Base-by-base conservation (phyloP, 192 early-diverging fungal genomes). In the Powellomyces hirtus region DNA sequence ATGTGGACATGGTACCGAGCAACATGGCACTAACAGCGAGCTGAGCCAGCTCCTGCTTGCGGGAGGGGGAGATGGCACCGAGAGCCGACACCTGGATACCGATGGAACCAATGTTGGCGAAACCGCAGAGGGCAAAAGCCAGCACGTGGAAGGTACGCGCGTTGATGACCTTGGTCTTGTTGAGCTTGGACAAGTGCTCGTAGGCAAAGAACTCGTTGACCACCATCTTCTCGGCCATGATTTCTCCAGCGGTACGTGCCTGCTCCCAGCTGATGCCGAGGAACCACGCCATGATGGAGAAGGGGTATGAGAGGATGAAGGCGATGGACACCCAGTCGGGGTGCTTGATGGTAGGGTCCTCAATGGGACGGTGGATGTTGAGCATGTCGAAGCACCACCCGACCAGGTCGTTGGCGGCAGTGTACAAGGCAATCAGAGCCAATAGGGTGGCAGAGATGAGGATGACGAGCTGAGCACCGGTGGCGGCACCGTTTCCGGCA, bases 141-240 rank as follows among this genome's bases (percentile, higher is more conserved):
- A 82, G 58, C 27, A 82, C 59, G 3, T 71, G 58, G 65, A 68
- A 29, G 31, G 80, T 77, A 62, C 76, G 59, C 29, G 62, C 61
- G 35, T 45, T 58, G 27, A 38, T 67, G 18, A 50, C 72, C 22
- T 40, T 44, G 6, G 68, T 5, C 37, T 53, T 59, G 31, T 38
- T 34, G 26, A 57, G 11, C 46, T 52, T 57, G 55, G 24, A 42
- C 29, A 83, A 31, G 59, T 61, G 35, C 1, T 68, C 34, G 76
- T 91, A 96, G 4, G 89, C 94, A n/a, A 88, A 88, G 74, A 96
- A 92, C 84, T 96, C 94, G 79, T 94, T 96, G 52, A 88, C 81
- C 72, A 91, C 75, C 56, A 93, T 84, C 79, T 93, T 92, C 38
- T 84, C 85, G 14, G 89, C 86, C 77, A 89, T 66, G 38, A 93